Conservation (phyloP, 2,329 filamentous ascomycete species). For the Colletotrichum abscissum region DNA sequence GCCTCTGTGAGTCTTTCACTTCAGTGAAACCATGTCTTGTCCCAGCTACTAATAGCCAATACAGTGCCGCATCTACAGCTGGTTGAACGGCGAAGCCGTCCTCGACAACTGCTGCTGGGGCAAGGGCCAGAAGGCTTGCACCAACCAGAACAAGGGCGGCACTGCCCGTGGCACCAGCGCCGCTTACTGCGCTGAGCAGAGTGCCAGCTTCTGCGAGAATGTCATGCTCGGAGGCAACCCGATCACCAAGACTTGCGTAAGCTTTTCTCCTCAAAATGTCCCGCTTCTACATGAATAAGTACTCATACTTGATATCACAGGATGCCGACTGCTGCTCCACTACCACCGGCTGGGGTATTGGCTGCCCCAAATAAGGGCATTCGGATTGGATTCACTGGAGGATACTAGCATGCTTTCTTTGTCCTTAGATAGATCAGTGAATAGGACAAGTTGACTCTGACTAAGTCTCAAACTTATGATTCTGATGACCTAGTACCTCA, state of each 20-base stretch:
- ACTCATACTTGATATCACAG: not conserved
- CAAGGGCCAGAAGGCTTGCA: slow-evolving; percentile 15
- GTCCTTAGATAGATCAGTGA: too few relatives aligned
- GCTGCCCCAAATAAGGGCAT: not conserved
- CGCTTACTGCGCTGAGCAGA: slow-evolving; percentile 7
- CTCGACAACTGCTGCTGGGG: slow-evolving; percentile 19
- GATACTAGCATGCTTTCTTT: too few relatives aligned
- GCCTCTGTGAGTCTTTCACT: not conserved
- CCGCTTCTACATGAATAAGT: not conserved
- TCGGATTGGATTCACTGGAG: too few relatives aligned
- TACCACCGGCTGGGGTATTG: not conserved
- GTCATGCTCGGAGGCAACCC: slow-evolving; percentile 4
- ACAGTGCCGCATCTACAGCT: not conserved
- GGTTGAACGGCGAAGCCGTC: not conserved
- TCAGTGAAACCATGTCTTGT: too few relatives aligned
- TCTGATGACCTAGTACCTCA: too few relatives aligned
- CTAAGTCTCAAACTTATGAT: too few relatives aligned
- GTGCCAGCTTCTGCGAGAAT: slow-evolving; percentile 11
- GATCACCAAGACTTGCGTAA: not conserved
- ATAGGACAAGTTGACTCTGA: too few relatives aligned
- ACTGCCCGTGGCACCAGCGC: slow-evolving; percentile 6
- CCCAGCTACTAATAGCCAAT: not conserved
- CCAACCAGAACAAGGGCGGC: slow-evolving; percentile 5
- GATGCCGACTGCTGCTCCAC: slow-evolving; percentile 1
- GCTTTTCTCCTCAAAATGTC: not conserved